Conservation (phyloP, 2,329 filamentous ascomycete species). For the Fusarium xyrophilum region DNA sequence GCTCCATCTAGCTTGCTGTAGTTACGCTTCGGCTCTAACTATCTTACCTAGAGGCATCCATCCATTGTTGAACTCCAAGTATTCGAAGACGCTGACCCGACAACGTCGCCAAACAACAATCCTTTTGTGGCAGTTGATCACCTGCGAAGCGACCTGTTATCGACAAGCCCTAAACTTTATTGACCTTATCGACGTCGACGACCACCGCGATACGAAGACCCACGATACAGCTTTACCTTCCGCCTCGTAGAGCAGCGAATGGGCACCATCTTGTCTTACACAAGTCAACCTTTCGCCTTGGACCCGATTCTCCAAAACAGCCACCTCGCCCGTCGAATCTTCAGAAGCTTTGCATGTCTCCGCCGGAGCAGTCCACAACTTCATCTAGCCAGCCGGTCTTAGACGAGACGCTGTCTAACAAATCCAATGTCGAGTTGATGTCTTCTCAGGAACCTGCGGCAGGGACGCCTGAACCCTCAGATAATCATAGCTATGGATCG, state of each 20-base stretch:
- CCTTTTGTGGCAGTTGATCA: neutral
- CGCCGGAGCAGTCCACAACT: slow-evolving; percentile 43
- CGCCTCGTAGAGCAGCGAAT: slow-evolving; percentile 35
- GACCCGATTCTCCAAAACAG: neutral
- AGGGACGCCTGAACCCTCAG: slow-evolving; percentile 14
- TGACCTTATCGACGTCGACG: neutral
- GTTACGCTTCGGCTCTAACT: neutral
- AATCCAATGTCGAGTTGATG: slow-evolving; percentile 42
- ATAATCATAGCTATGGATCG: slow-evolving; percentile 1
- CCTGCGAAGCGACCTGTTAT: neutral
- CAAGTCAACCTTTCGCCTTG: slow-evolving; percentile 16
- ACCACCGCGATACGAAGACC: slow-evolving; percentile 3
- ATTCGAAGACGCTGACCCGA: slow-evolving; percentile 29
- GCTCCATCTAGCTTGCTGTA: neutral
- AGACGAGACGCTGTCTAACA: slow-evolving; percentile 41
- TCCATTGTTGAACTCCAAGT: neutral
- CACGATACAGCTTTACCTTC: slow-evolving; percentile 27
- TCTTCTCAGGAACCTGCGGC: slow-evolving; percentile 22
- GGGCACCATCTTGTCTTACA: slow-evolving; percentile 30
- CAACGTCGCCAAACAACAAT: slow-evolving; percentile 21
- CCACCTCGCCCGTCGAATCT: neutral
- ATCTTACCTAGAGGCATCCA: neutral
- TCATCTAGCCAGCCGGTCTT: slow-evolving; percentile 40
- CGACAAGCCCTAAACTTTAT: neutral
- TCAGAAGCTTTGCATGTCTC: slow-evolving; percentile 48